Evolutionary conservation across 176 grass and related monocot species (phyloP), one percentile per base, ranked within the genome.

Genomic region (Zea luxurians): DNA sequence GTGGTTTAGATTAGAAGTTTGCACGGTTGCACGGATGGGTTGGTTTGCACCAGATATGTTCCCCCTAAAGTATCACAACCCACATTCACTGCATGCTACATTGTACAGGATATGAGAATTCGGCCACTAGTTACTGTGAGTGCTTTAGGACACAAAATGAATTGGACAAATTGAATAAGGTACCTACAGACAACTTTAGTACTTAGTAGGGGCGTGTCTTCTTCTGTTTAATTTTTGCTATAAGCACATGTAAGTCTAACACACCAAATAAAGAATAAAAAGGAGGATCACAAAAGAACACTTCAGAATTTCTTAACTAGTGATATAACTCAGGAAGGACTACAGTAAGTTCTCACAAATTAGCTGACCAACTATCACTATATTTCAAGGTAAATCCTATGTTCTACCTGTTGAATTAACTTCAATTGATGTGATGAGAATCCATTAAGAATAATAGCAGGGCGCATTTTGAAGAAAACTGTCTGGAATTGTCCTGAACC

Each of bases 391-490:
- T 3, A 87, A 69, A 54, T 35, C 34, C 69, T 42, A 47, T 71
- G 42, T 55, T 77, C 57, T 97, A 97, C 94, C 94, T 78, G 78
- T 80, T 71, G 86, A 82, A 97, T 93, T 83, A 97, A 84, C 50
- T 89, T 88, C 64, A 97, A 48, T 16, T 93, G 89, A 84, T 93
- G 91, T 6, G 94, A 90, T 34, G 80, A 88, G 63, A 93, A 97
- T 60, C 91, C 89, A 82, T 90, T 60, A 85, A 97, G 89, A 38
- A 86, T 64, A 65, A 93, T 16, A 76, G 91, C 88, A 36, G 91
- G 94, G 1, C 76, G 88, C 91, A 90, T 89, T 81, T 93, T 97
- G 82, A 91, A 97, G 76, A 93, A 97, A 76, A 86, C 76, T 37
- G 86, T 93, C 68, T 93, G 79, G 78, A 93, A 90, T 73, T 91